Evolutionary conservation across 768 basidiomycete genomes (phyloP).

Genomic region (Lactarius deliciosus): DNA sequence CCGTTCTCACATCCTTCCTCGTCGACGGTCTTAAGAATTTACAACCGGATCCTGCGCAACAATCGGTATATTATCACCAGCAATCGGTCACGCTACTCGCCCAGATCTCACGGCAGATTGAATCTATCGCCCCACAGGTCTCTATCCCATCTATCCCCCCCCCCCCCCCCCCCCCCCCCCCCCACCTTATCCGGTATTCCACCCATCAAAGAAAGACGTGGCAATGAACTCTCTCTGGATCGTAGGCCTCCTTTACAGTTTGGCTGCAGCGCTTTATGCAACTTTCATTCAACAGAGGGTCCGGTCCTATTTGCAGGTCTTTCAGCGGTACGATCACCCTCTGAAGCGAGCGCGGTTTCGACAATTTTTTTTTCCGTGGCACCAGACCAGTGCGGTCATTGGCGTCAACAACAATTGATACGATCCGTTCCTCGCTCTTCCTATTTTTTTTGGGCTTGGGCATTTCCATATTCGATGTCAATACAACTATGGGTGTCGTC

Average conservation of each 20-base stretch:
- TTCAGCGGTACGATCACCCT: background rate
- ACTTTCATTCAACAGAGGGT: constrained; percentile 12
- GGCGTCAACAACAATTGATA: background rate
- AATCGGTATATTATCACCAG: background rate
- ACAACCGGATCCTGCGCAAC: background rate
- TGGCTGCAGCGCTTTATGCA: constrained; percentile 6
- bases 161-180: background rate
- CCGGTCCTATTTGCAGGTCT: background rate
- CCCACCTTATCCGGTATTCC: background rate
- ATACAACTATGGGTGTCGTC: background rate
- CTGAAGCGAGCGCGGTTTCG: constrained; percentile 3
- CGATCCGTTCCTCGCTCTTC: constrained; percentile 3
- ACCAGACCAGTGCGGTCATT: too few species aligned
- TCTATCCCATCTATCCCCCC: background rate
- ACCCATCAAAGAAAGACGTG: background rate
- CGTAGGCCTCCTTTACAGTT: constrained; percentile 6
- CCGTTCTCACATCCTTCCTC: constrained; percentile 4
- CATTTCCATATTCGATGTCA: background rate
- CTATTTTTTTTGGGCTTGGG: constrained; percentile 8
- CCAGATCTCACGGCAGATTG: constrained; percentile 13
- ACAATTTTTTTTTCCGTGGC: background rate
- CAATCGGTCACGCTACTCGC: constrained; percentile 10
- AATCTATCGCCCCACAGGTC: background rate
- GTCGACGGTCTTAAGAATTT: background rate
- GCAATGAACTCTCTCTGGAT: constrained; percentile 8